Evolutionary conservation across 306 rosid genomes (phyloP).

Genomic region (Ziziphus jujuba): DNA sequence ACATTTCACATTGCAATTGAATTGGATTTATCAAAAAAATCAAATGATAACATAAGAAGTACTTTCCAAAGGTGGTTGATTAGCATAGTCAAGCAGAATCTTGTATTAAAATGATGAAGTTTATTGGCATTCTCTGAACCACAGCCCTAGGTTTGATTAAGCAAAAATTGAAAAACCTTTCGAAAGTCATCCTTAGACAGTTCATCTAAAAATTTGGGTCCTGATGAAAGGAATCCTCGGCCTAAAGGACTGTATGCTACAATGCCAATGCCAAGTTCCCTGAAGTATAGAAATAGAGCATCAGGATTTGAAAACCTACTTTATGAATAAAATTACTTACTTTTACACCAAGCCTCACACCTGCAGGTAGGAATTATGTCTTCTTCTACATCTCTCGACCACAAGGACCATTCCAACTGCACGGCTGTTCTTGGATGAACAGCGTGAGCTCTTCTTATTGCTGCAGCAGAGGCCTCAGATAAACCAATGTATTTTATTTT

Average conservation of each 20-base stretch:
- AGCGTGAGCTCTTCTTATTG: conserved; percentile 76
- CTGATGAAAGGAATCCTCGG: conserved; percentile 58
- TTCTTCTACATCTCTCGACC: conserved; percentile 58
- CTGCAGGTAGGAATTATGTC: conserved; percentile 61
- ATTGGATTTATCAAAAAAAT: not conserved
- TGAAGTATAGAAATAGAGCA: not conserved
- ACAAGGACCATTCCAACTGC: conserved; percentile 64
- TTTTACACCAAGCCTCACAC: conserved; percentile 9
- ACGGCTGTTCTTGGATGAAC: conserved; percentile 68
- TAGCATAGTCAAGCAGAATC: not conserved
- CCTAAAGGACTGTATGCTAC: conserved; percentile 74
- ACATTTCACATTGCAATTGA: not conserved
- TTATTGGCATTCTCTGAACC: no score
- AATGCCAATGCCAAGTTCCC: conserved; percentile 66
- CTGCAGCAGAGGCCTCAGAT: conserved; percentile 65
- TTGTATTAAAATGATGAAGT: no score
- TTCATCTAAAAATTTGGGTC: conserved; percentile 38
- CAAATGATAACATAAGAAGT: not conserved
- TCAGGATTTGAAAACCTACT: not conserved
- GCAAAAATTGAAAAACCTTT: conserved; percentile 36
- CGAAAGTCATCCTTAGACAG: conserved; percentile 37
- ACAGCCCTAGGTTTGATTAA: not conserved
- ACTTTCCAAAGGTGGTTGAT: not conserved
- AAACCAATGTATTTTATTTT: conserved; percentile 60
- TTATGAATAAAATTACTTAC: not conserved